Conservation (phyloP, 176 grass and related monocot genomes). For the Carex parvula region DNA sequence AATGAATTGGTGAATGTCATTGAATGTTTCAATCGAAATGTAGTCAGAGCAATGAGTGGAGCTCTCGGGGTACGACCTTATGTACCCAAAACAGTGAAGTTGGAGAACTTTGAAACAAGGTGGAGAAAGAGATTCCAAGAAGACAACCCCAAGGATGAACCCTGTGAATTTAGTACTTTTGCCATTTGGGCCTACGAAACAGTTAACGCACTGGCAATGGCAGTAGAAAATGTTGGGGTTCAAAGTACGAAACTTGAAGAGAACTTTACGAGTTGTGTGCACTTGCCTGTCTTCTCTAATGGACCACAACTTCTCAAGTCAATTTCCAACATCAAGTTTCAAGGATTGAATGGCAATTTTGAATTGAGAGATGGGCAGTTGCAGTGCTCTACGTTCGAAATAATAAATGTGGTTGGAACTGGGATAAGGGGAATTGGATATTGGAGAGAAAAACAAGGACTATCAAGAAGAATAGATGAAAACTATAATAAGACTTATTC, state of each 20-base stretch:
- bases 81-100: slow-evolving; percentile 31
- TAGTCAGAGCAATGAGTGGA: slow-evolving; percentile 37
- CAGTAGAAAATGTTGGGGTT: slow-evolving; percentile 25
- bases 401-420: slow-evolving; percentile 50
- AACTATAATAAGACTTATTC: background rate
- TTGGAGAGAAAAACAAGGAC: slow-evolving; percentile 34
- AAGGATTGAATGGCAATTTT: slow-evolving; percentile 46
- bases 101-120: slow-evolving; percentile 37
- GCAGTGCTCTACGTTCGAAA: slow-evolving; percentile 31
- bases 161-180: slow-evolving; percentile 27
- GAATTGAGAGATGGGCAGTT: slow-evolving; percentile 45
- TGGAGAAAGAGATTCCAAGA: slow-evolving; percentile 45
- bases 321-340: slow-evolving; percentile 39
- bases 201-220: slow-evolving; percentile 42
- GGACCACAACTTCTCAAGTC: slow-evolving; percentile 44
- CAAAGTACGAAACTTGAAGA: slow-evolving; percentile 25
- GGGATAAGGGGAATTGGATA: slow-evolving; percentile 33
- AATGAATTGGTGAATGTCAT: slow-evolving; percentile 40
- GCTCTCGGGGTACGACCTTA: slow-evolving; percentile 39
- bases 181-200: slow-evolving; percentile 56
- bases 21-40: slow-evolving; percentile 26
- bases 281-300: slow-evolving; percentile 23
- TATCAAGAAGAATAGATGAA: slow-evolving; percentile 25
- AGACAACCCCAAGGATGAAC: slow-evolving; percentile 39
- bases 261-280: slow-evolving; percentile 22